These are phyloP conservation scores for Mrakia frigida DNA, from an alignment of 768 basidiomycete species.

Conservation along the genomic window DNA sequence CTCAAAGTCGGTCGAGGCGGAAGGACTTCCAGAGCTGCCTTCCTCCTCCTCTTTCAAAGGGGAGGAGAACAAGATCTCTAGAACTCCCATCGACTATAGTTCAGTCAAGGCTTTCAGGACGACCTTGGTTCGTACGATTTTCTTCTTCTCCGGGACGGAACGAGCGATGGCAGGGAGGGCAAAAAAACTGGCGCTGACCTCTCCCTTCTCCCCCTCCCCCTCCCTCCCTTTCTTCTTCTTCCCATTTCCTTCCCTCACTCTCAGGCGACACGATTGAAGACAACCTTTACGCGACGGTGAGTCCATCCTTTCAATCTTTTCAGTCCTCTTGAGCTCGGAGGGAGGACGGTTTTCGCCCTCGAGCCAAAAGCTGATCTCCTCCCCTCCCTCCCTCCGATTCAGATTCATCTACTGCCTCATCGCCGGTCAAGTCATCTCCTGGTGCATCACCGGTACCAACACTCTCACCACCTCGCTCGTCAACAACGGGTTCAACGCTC, in stretches of 20 bases:
- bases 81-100: background rate
- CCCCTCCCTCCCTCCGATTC: background rate
- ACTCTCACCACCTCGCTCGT: conserved; percentile 77
- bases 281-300: background rate
- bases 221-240: too few relatives aligned
- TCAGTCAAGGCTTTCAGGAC: background rate
- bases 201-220: background rate
- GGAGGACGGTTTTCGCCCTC: background rate
- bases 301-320: background rate
- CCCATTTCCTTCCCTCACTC: background rate
- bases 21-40: background rate
- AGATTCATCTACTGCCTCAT: conserved; percentile 17
- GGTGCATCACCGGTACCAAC: conserved; percentile 85
- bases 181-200: conserved; percentile 11
- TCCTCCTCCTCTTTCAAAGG: background rate
- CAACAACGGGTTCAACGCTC: conserved; percentile 61
- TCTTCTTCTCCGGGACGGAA: background rate
- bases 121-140: background rate
- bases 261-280: background rate
- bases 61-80: background rate
- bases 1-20: background rate
- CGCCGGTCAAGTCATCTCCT: conserved; percentile 73
- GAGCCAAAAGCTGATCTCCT: background rate
- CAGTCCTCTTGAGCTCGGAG: background rate
- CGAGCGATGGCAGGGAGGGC: background rate